Evolutionary conservation across 495 filamentous ascomycete genomes (phyloP), one percentile per base, ranked within the genome.

Genomic region (Extremus antarcticus): DNA sequence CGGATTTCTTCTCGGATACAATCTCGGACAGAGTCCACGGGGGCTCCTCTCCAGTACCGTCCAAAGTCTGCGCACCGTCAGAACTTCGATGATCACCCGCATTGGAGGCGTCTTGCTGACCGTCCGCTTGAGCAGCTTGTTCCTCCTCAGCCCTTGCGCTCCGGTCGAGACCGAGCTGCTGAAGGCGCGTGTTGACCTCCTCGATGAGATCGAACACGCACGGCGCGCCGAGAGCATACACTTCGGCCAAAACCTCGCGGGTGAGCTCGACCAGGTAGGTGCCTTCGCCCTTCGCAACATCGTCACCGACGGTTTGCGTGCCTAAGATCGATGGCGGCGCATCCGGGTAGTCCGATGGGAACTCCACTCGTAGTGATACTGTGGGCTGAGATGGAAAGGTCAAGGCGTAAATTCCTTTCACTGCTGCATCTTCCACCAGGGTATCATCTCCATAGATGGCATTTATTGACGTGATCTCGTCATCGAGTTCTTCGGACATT

Each of bases 401-500:
- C 17, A 81, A 58, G 67, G 71, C 15, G 68, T 66, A 51, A 9
- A 63, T 43, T 19, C 62, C 57, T 21, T 63, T 58, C 43, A 68
- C 65, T 1, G 56, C 4, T 39, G 60, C 53, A 16, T 65, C 62
- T 16, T 67, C 69, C 7, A 67, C 61, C 21, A 95, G 70, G 4
- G 85, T 86, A 40, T 74, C 70, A 16, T 80, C 76, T 21, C 83
- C 86, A 71, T 94, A 98, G 60, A 98, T 98, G 20, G 91, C 87
- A 67, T 92, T 95, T 58, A 98, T 87, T 48, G 87, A 88, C 63
- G 85, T 84, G 16, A 91, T 73, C 71, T 98, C 92, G 70, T 96
- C 87, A 39, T 65, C 66, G 21, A 95, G 81, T 32, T 91, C 87
- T 74, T 90, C 73, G 51, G 79, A 82, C 82, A 85, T 87, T 3